Evolutionary conservation across 768 basidiomycete species (phyloP).

Genomic region (Lactarius akahatsu): DNA sequence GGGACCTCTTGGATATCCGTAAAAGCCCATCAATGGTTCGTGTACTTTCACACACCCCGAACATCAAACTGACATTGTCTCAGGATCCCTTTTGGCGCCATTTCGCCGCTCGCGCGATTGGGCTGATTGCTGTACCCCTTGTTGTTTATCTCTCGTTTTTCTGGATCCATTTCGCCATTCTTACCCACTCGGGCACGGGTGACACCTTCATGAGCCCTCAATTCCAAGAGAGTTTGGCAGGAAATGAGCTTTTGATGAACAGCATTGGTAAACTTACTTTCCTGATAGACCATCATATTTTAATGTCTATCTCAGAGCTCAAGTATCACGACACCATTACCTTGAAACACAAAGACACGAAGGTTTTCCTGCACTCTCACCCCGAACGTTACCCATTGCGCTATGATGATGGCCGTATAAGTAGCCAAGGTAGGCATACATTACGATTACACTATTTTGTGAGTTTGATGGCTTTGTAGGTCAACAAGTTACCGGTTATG

Average conservation of each 20-base stretch:
- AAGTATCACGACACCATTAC: slow-evolving; percentile 89
- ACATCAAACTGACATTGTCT: slow-evolving; percentile 3
- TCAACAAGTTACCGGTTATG: slow-evolving; percentile 96
- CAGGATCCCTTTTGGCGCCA: slow-evolving; percentile 78
- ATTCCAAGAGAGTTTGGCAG: slow-evolving; percentile 93
- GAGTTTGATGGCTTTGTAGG: slow-evolving; percentile 44
- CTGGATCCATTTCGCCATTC: slow-evolving; percentile 89
- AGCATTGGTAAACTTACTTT: slow-evolving; percentile 68
- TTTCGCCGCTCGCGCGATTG: slow-evolving; percentile 80
- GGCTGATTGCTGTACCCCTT: slow-evolving; percentile 86
- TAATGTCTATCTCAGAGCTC: slow-evolving; percentile 59
- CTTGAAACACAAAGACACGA: slow-evolving; percentile 88
- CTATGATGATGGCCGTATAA: slow-evolving; percentile 94
- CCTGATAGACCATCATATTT: slow-evolving; percentile 6
- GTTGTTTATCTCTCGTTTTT: slow-evolving; percentile 93
- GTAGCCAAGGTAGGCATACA: slow-evolving; percentile 68
- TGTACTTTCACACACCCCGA: neutral
- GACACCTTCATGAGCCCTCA: slow-evolving; percentile 97
- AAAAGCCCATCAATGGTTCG: slow-evolving; percentile 72
- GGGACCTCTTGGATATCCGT: slow-evolving; percentile 87
- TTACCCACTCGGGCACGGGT: slow-evolving; percentile 86
- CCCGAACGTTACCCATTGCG: slow-evolving; percentile 85
- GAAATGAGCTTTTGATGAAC: slow-evolving; percentile 89
- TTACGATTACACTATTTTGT: neutral
- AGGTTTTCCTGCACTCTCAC: slow-evolving; percentile 93